A percentile compares a stretch with the other conserved stretches of the same genome.
Evolutionary conservation across 345 rosid species (phyloP).

Genomic region (Brassica carinata): DNA sequence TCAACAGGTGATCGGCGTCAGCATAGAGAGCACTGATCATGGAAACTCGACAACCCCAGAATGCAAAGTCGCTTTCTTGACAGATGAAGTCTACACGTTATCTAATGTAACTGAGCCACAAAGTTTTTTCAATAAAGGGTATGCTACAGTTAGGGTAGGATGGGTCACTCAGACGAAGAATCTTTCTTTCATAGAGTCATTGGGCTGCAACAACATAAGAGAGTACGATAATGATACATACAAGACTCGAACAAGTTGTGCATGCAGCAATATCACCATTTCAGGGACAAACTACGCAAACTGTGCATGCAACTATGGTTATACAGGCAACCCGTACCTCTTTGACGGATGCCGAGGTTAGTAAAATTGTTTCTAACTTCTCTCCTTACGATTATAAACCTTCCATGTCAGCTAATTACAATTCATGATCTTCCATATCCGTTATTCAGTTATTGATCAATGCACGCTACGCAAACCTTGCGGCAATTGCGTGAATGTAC

Average conservation of each 20-base stretch:
- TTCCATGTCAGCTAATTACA: background rate
- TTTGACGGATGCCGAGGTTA: background rate
- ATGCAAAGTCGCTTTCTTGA: constrained; percentile 5
- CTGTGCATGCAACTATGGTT: background rate
- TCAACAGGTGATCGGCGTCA: background rate
- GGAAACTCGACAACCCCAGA: background rate
- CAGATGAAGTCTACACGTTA: background rate
- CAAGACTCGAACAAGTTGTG: too few relatives aligned
- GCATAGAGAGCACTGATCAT: background rate
- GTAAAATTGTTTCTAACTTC: background rate
- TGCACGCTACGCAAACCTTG: background rate
- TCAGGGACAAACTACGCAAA: background rate
- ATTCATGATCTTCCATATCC: background rate
- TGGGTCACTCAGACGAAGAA: constrained; percentile 26
- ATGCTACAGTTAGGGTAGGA: constrained; percentile 21
- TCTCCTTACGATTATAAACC: background rate
- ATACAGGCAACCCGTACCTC: background rate
- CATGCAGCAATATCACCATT: background rate
- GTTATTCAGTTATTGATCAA: background rate
- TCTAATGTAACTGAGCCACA: background rate
- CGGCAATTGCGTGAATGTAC: background rate
- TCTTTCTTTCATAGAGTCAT: background rate
- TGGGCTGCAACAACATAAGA: background rate
- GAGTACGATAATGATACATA: background rate
- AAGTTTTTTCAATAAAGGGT: background rate